Evolutionary conservation across 306 rosid genomes (phyloP).

Genomic region (Glycyrrhiza uralensis): DNA sequence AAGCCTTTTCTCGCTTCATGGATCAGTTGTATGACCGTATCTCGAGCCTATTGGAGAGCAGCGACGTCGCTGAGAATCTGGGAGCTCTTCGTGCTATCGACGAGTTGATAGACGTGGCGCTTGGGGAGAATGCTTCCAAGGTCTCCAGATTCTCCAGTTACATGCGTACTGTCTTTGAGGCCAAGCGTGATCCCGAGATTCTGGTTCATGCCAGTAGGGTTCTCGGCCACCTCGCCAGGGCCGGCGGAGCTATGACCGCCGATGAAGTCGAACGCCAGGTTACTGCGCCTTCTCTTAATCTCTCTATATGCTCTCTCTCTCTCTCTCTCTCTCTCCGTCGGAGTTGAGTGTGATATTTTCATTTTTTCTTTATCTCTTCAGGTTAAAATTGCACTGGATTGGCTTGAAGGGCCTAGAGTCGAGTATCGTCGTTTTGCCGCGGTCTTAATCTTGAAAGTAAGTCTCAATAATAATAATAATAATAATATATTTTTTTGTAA

Average conservation of each 20-base stretch:
- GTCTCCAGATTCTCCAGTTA: conserved; percentile 83
- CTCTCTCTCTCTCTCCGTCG: neutral
- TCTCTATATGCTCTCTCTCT: neutral
- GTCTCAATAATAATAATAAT: conserved; percentile 15
- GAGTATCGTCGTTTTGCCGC: conserved; percentile 96
- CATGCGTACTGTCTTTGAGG: conserved; percentile 79
- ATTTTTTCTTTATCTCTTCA: conserved; percentile 18
- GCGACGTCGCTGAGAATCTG: conserved; percentile 75
- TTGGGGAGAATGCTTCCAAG: conserved; percentile 95
- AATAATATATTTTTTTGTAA: neutral
- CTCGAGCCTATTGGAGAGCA: conserved; percentile 70
- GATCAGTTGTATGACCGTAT: conserved; percentile 91
- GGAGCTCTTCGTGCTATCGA: conserved; percentile 97
- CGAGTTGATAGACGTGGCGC: conserved; percentile 86
- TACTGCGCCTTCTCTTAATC: neutral
- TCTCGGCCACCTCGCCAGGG: conserved; percentile 92
- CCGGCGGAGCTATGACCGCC: conserved; percentile 98
- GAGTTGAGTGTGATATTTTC: conserved; percentile 20
- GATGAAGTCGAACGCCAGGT: conserved; percentile 99
- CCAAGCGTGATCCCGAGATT: conserved; percentile 86
- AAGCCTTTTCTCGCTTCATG: conserved; percentile 89
- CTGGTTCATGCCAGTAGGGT: conserved; percentile 90
- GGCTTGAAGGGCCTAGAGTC: conserved; percentile 85
- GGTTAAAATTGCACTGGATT: conserved; percentile 85
- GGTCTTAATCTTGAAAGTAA: conserved; percentile 90